phyloP scores from a whole-genome alignment of 257 asterid genomes.

The Ophiorrhiza pumila region DNA sequence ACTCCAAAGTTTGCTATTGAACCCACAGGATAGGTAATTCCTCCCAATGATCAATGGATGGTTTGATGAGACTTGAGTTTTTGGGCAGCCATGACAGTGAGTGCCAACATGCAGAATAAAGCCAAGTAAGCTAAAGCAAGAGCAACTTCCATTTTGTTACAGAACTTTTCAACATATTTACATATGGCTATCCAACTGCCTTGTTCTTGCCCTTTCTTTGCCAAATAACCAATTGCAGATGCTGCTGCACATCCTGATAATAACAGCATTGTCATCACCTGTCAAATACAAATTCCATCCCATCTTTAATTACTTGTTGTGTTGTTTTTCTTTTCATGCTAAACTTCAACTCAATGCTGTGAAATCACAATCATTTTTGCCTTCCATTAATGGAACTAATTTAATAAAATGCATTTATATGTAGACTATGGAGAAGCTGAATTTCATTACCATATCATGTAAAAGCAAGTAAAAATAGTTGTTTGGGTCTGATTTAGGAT shows the following conservation, averaged over 20 bases:
- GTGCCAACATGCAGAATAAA: constrained; percentile 12
- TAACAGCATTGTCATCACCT: constrained; percentile 14
- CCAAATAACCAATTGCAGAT: constrained; percentile 16
- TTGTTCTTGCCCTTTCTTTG: constrained; percentile 20
- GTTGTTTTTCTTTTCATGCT: too few species aligned
- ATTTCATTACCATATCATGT: constrained; percentile 15
- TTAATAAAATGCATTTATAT: neutral
- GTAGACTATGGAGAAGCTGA: neutral
- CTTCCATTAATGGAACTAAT: neutral
- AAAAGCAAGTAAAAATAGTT: constrained; percentile 11
- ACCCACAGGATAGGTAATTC: too few species aligned
- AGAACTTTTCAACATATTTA: constrained; percentile 8
- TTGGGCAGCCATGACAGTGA: constrained; percentile 15
- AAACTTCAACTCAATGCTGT: too few species aligned
- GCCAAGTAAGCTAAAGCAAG: constrained; percentile 13
- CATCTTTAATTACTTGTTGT: too few species aligned
- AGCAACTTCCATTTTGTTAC: neutral
- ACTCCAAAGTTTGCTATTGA: too few species aligned
- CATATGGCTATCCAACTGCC: constrained; percentile 12
- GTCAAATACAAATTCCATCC: neutral
- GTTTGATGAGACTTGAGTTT: constrained; percentile 20
- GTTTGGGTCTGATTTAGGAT: neutral
- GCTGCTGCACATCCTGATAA: constrained; percentile 19
- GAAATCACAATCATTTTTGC: too few species aligned
- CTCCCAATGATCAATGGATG: too few species aligned